A percentile compares a stretch with the other conserved stretches of the same genome.
Conservation (phyloP, 2,329 filamentous ascomycete species). For the Aspergillus calidoustus region DNA sequence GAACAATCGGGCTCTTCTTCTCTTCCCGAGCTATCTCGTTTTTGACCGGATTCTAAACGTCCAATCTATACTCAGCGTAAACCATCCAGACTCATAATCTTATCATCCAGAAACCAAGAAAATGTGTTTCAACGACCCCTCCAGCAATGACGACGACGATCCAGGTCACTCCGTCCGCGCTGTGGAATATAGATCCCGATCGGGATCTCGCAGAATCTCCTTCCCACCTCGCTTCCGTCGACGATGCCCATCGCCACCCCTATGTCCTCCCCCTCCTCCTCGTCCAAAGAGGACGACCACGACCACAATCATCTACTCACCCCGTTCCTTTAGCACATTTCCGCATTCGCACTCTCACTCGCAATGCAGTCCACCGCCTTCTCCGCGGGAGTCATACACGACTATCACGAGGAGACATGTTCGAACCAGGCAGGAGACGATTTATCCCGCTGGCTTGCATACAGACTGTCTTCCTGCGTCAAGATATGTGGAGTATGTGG, state of each 20-base stretch:
- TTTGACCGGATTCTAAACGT: not conserved
- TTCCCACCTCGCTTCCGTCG: slow-evolving; percentile 13
- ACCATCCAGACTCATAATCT: not conserved
- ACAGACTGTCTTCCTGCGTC: slow-evolving; percentile 11
- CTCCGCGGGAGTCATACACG: slow-evolving; percentile 21
- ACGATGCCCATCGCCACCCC: not conserved
- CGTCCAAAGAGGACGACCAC: not conserved
- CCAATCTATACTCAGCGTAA: not conserved
- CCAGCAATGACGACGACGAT: slow-evolving; percentile 9
- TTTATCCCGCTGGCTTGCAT: slow-evolving; percentile 4
- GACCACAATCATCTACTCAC: slow-evolving; percentile 15
- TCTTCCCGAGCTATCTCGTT: not conserved
- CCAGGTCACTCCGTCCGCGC: slow-evolving; percentile 14
- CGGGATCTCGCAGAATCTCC: slow-evolving; percentile 13
- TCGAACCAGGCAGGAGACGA: slow-evolving; percentile 19
- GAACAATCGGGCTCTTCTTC: not conserved
- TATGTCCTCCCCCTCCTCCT: not conserved
- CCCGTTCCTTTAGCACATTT: slow-evolving; percentile 4
- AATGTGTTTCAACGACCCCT: slow-evolving; percentile 26
- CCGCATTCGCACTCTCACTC: not conserved
- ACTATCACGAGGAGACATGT: slow-evolving; percentile 18
- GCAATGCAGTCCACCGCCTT: slow-evolving; percentile 6
- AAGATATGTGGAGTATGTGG: slow-evolving; percentile 21
- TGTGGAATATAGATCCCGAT: slow-evolving; percentile 17
- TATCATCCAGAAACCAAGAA: not conserved